Base-by-base conservation (phyloP, 1,284 basidiomycete species). In the Sparassis latifolia region DNA sequence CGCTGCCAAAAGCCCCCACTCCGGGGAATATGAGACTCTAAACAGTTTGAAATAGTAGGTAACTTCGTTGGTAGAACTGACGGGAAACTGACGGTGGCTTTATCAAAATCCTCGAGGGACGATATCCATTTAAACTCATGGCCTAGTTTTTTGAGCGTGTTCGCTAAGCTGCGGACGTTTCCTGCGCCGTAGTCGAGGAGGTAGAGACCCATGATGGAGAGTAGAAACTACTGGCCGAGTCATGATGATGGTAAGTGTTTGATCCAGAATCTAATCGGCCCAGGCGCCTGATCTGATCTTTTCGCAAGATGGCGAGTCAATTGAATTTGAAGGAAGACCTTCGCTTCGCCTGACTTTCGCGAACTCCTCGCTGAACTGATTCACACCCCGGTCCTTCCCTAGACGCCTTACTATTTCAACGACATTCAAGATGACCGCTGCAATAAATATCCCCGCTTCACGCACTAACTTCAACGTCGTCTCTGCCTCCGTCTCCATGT, bases 11-110 rank as follows among this genome's bases (percentile, higher is more conserved):
- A 5, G 93, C 83, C 30, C 97, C 97, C 42, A 99, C 97, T n/a
- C 97, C 97, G 45, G 97, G 97, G 67, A 99, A 99, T 61, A 99
- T 79, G 63, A 99, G 84, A 70, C 86, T 89, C 96, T 98, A 59
- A 48, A 57, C 35, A 12, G 35, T 6, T 37, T 37, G 35, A 20
- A 20, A 20, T 20, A 20, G 20, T 20, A 20, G 20, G 20, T 20
- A 20, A 20, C 20, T 20, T 20, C 12, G 41, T 40, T 48, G 47
- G 43, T 31, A 9, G 47, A 49, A 52, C 41, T 42, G 52, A 37
- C 55, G 44, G 44, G 44, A 37, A 44, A 81, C 93, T 75, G 67
- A 97, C 95, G 51, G 93, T 86, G 47, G 94, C 94, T 63, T 86
- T 83, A 60, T 82, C 76, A 67, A 99, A 92, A 69, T 99, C 96